A percentile compares a stretch with the other conserved stretches of the same genome.
Evolutionary conservation across 2,329 filamentous ascomycete species (phyloP).

Genomic region (Penicillium sp.): DNA sequence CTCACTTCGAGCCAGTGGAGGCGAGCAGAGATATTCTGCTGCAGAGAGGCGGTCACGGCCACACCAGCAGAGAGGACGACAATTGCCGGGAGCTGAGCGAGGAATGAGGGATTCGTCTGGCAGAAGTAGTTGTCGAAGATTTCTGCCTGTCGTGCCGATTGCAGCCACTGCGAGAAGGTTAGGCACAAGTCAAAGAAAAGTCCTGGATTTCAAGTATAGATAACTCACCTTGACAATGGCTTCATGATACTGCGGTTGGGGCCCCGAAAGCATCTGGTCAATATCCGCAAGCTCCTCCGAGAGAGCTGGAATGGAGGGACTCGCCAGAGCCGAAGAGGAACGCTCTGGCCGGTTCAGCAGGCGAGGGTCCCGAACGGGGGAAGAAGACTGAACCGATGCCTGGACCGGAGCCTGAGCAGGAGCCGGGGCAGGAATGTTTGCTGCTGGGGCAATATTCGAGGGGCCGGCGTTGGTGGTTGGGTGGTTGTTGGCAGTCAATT

Average conservation of each 20-base stretch:
- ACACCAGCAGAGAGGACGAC: slow-evolving; percentile 62
- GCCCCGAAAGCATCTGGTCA: background rate
- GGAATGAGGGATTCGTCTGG: slow-evolving; percentile 57
- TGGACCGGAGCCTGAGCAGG: background rate
- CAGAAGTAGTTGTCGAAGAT: slow-evolving; percentile 65
- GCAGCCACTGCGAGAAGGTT: slow-evolving; percentile 54
- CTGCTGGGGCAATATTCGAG: background rate
- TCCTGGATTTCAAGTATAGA: background rate
- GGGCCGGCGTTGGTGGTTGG: background rate
- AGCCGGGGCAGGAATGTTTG: background rate
- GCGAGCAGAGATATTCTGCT: slow-evolving; percentile 54
- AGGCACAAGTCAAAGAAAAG: slow-evolving; percentile 8
- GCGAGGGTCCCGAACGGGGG: background rate
- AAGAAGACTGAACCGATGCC: background rate
- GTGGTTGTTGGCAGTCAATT: background rate
- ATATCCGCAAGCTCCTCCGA: background rate
- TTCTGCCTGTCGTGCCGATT: slow-evolving; percentile 58
- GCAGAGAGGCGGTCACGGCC: slow-evolving; percentile 59
- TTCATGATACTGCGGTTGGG: slow-evolving; percentile 38
- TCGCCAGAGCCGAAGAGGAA: background rate
- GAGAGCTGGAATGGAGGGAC: background rate
- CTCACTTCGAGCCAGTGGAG: slow-evolving; percentile 61
- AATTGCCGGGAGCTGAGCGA: slow-evolving; percentile 56
- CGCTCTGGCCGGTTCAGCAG: background rate
- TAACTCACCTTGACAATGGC: slow-evolving; percentile 45